A percentile compares a stretch with the other conserved stretches of the same genome.
phyloP scores from a whole-genome alignment of 2,329 filamentous ascomycete genomes.

The Cladophialophora immunda region DNA sequence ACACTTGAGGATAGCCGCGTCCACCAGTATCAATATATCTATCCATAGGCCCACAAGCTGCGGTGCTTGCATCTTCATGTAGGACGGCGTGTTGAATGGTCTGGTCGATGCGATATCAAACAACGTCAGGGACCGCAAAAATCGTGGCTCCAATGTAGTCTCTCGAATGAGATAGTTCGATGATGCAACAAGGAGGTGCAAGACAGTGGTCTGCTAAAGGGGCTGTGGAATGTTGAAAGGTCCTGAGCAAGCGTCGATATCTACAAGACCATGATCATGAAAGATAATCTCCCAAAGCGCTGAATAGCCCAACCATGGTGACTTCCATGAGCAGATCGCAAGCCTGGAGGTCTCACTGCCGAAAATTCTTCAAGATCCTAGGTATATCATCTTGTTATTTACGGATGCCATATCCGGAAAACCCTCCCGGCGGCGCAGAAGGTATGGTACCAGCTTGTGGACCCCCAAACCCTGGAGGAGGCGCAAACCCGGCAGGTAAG shows the following conservation, averaged over 20 bases:
- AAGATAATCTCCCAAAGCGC: neutral
- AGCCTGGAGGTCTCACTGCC: neutral
- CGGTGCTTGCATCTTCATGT: neutral
- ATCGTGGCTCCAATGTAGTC: neutral
- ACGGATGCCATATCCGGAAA: slow-evolving; percentile 37
- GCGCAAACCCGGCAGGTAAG: slow-evolving; percentile 60
- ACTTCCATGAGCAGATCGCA: neutral
- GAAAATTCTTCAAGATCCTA: neutral
- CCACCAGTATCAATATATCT: neutral
- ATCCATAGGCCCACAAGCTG: neutral
- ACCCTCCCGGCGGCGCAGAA: slow-evolving; percentile 37
- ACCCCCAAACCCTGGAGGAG: slow-evolving; percentile 57
- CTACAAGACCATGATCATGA: neutral
- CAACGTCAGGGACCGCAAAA: neutral
- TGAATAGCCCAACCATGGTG: neutral
- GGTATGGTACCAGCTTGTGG: slow-evolving; percentile 33
- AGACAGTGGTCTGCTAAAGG: neutral
- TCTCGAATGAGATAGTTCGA: neutral
- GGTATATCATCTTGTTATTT: slow-evolving; percentile 23
- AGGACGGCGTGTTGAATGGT: neutral
- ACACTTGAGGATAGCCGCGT: neutral
- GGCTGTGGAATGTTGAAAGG: neutral
- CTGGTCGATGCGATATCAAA: neutral
- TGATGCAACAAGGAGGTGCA: neutral
- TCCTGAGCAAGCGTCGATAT: neutral